phyloP scores from a whole-genome alignment of 1,284 basidiomycete species.

The Cystobasidium sp. region DNA sequence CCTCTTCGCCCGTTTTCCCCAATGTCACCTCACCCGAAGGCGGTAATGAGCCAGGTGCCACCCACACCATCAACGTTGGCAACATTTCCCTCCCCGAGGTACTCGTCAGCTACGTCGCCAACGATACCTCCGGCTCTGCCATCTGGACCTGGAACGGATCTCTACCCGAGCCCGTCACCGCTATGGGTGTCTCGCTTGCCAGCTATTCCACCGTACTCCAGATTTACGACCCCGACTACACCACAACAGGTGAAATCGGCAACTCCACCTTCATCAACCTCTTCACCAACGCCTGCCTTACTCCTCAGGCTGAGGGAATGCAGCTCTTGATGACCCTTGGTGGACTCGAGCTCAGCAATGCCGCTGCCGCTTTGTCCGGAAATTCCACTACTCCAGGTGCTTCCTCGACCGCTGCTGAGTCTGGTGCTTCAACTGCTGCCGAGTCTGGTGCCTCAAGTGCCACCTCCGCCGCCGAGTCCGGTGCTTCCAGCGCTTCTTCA shows the following conservation, averaged over 20 bases:
- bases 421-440: conserved; percentile 7
- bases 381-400: conserved; percentile 24
- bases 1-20: conserved; percentile 37
- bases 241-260: conserved; percentile 31
- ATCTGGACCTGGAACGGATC: conserved; percentile 39
- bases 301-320: conserved; percentile 32
- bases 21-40: conserved; percentile 27
- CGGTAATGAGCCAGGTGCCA: conserved; percentile 34
- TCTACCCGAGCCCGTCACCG: conserved; percentile 15
- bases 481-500: conserved; percentile 1
- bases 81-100: conserved; percentile 27
- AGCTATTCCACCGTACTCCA: conserved; percentile 39
- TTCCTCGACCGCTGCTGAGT: conserved; percentile 12
- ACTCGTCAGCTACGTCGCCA: conserved; percentile 30
- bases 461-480: conserved; percentile 7
- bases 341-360: conserved; percentile 38
- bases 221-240: conserved; percentile 41
- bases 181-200: conserved; percentile 32
- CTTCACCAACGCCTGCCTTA: conserved; percentile 43
- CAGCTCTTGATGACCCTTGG: conserved; percentile 33
- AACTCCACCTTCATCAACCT: conserved; percentile 30
- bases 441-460: conserved; percentile 23
- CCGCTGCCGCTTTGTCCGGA: conserved; percentile 10
- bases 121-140: conserved; percentile 26
- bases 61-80: conserved; percentile 41